phyloP scores from a whole-genome alignment of 1,284 basidiomycete genomes.

The Apiotrichum mycotoxinovorans region DNA sequence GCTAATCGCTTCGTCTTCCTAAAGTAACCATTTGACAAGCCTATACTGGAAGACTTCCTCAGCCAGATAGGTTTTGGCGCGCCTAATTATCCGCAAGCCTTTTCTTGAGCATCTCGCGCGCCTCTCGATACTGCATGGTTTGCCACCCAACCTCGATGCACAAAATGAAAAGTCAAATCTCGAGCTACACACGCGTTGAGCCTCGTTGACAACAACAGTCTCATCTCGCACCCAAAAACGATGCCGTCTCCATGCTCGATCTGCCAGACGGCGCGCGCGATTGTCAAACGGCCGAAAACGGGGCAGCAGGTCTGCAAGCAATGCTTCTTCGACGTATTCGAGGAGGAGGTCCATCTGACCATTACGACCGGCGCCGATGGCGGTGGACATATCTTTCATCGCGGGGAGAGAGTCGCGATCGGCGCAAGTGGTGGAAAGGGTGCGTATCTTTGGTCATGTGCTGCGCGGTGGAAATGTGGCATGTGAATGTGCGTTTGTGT shows the following conservation, averaged over 20 bases:
- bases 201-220: background rate
- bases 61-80: too few species aligned
- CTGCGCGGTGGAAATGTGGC: background rate
- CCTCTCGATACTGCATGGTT: too few species aligned
- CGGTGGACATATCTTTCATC: constrained; percentile 70
- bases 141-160: too few species aligned
- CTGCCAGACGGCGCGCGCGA: constrained; percentile 72
- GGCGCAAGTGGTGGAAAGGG: constrained; percentile 98
- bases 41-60: too few species aligned
- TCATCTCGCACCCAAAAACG: background rate
- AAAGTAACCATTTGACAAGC: too few species aligned
- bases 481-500: background rate
- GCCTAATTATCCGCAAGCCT: too few species aligned
- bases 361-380: constrained; percentile 58
- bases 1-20: too few species aligned
- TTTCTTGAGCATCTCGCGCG: too few species aligned
- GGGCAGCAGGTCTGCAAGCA: constrained; percentile 93
- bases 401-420: constrained; percentile 93
- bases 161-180: background rate
- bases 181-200: background rate
- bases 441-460: constrained; percentile 39
- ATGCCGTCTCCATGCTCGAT: constrained; percentile 54
- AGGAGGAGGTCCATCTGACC: constrained; percentile 96
- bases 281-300: constrained; percentile 93
- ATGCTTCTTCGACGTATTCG: constrained; percentile 95